Evolutionary conservation across 1,139 yeast species (phyloP), one percentile per base, ranked within the genome.

Genomic region (Saccharomycopsis phalli): DNA sequence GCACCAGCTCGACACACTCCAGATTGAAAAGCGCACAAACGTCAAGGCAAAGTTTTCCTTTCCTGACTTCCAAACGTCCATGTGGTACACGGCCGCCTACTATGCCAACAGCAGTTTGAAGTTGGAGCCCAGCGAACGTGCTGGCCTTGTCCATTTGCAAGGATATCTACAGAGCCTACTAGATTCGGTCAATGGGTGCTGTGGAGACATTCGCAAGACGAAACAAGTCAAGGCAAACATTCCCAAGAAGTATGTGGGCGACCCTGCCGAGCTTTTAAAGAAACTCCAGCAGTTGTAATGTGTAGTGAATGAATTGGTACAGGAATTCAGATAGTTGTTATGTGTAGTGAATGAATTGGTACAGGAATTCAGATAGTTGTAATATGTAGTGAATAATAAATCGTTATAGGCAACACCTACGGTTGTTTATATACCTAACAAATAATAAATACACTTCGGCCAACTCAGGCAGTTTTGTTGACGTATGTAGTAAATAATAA

Each of bases 31-130:
- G 38, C 58, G 58, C 4, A 83, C 94, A 0, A 70, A 71, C 45
- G 95, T 87, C 1, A 88, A 91, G 0, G 67, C 75, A 41, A 76
- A 74, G 50, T 87, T 79, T 59, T 66, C 84, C 36, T 87, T 82
- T 53, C 96, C 96, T 0, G 69, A 71, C 58, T 84, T 86, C 53
- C 71, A 77, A 46, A 71, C 67, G 47, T 79, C 82, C 3, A 58
- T 84, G 55, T 81, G 93, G 88, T 62, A 75, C 20, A 63, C 81
- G 4, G 70, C 72, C 10, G 66, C 65, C 61, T 69, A 65, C 49
- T 65, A 67, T 41, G 48, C 53, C 41, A 54, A 61, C 29, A 60
- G 63, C 29, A 43, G 49, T 27, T 47, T 48, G 1, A 59, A 57
- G 34, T 60, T 57, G 10, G 16, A 19, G 5, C 11, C 6, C 4